Percentiles rank a stretch among this genome's conserved stretches.
Evolutionary conservation across 352 stramenopile species (phyloP).

Genomic region (Phytophthora sojae): DNA sequence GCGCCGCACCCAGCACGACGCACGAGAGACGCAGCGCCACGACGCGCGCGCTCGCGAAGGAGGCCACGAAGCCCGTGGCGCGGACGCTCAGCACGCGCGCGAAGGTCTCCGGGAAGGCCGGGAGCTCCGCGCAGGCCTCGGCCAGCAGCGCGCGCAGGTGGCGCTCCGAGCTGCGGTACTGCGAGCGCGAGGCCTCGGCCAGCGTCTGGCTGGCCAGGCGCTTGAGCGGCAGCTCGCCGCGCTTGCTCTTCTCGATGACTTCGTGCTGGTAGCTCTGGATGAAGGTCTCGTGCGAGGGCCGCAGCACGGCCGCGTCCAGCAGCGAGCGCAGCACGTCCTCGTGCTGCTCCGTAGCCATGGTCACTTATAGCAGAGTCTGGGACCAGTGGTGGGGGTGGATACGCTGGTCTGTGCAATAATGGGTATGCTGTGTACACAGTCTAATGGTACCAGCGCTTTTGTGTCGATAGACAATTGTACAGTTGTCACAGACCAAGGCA

Average conservation of each 20-base stretch:
- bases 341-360: constrained; percentile 34
- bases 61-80: constrained; percentile 48
- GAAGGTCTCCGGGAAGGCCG: constrained; percentile 64
- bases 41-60: constrained; percentile 63
- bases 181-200: constrained; percentile 55
- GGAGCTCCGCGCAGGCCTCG: constrained; percentile 38
- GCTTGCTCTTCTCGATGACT: constrained; percentile 66
- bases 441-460: background rate
- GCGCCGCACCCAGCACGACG: constrained; percentile 53
- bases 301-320: constrained; percentile 61
- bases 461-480: too few relatives aligned
- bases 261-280: constrained; percentile 80
- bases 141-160: constrained; percentile 63
- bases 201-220: constrained; percentile 70
- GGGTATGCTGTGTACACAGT: background rate
- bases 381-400: constrained; percentile 11
- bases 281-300: constrained; percentile 52
- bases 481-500: background rate
- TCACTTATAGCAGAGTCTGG: background rate
- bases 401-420: background rate
- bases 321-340: constrained; percentile 75
- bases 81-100: constrained; percentile 50
- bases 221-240: constrained; percentile 68
- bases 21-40: constrained; percentile 67
- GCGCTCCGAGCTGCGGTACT: constrained; percentile 62